Percentiles rank a stretch among this genome's conserved stretches.
These are phyloP conservation scores for Potentilla sterilis DNA, from an alignment of 306 rosid species.

Conservation along the genomic window DNA sequence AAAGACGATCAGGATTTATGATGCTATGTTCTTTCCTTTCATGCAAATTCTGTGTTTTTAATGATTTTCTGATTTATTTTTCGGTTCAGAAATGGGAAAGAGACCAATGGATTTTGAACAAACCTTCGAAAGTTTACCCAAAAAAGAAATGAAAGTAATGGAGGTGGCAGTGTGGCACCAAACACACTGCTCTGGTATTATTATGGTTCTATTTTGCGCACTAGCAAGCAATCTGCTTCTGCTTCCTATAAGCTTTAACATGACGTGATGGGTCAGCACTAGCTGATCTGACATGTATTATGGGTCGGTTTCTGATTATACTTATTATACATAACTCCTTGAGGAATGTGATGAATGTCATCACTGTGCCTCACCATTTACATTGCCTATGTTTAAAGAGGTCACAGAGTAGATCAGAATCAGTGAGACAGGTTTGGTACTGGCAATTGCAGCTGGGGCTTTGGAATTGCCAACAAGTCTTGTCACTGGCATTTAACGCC, in stretches of 20 bases:
- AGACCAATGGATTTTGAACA: not conserved
- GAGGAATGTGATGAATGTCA: not conserved
- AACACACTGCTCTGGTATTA: not conserved
- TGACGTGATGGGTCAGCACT: constrained; percentile 6
- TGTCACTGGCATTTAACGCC: not conserved
- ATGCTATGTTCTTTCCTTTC: not conserved
- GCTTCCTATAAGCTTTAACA: not conserved
- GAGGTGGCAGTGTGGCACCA: not conserved
- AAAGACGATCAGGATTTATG: not conserved
- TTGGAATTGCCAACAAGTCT: not conserved
- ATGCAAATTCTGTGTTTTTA: not conserved
- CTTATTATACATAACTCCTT: not conserved
- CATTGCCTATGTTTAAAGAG: not conserved
- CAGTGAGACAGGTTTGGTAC: not conserved
- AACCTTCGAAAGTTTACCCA: too few species aligned
- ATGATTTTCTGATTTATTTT: not conserved
- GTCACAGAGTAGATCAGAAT: not conserved
- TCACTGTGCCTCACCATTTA: not conserved
- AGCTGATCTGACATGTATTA: constrained; percentile 3
- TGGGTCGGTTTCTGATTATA: not conserved
- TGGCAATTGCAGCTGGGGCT: not conserved
- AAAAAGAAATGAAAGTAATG: not conserved
- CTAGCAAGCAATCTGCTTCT: not conserved
- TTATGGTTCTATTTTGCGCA: not conserved
- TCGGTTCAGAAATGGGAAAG: not conserved